These are phyloP conservation scores for Xylariaceae sp. DNA, from an alignment of 2,329 filamentous ascomycete species.

Conservation along the genomic window DNA sequence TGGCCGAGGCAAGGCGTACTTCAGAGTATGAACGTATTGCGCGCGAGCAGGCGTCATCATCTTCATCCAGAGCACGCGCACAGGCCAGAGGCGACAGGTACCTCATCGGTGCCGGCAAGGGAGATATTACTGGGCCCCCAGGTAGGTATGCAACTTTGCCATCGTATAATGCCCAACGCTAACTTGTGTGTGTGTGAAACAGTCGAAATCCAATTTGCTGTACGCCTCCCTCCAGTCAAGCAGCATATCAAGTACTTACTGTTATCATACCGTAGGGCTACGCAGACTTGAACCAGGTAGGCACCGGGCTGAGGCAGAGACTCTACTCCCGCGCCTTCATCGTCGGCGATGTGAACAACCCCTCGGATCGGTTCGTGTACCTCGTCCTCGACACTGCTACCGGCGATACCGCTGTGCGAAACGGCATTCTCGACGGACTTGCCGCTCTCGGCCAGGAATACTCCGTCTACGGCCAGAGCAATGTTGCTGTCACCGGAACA, in stretches of 20 bases:
- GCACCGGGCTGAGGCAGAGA: constrained; percentile 76
- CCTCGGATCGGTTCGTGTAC: constrained; percentile 72
- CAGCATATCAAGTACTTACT: constrained; percentile 37
- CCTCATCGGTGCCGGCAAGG: constrained; percentile 48
- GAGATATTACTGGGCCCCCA: constrained; percentile 61
- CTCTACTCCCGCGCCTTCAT: constrained; percentile 86
- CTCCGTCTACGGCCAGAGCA: constrained; percentile 67
- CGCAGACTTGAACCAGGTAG: constrained; percentile 51
- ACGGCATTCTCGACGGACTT: constrained; percentile 73
- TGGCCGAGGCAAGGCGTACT: constrained; percentile 6
- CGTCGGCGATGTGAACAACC: constrained; percentile 60
- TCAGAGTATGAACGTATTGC: constrained; percentile 18
- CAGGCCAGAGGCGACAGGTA: constrained; percentile 37
- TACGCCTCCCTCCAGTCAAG: constrained; percentile 60
- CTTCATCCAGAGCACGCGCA: constrained; percentile 18
- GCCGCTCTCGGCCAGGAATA: constrained; percentile 64
- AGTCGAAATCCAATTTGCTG: constrained; percentile 85
- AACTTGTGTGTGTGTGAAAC: constrained; percentile 8
- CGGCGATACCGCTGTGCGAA: constrained; percentile 79
- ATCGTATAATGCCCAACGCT: constrained; percentile 3
- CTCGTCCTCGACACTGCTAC: constrained; percentile 80
- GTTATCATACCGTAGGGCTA: constrained; percentile 12
- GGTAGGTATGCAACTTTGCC: constrained; percentile 6
- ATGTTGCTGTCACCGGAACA: constrained; percentile 84
- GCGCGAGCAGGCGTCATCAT: constrained; percentile 8